phyloP scores from a whole-genome alignment of 2,329 filamentous ascomycete genomes.

The Atkinsonella hypoxylon region DNA sequence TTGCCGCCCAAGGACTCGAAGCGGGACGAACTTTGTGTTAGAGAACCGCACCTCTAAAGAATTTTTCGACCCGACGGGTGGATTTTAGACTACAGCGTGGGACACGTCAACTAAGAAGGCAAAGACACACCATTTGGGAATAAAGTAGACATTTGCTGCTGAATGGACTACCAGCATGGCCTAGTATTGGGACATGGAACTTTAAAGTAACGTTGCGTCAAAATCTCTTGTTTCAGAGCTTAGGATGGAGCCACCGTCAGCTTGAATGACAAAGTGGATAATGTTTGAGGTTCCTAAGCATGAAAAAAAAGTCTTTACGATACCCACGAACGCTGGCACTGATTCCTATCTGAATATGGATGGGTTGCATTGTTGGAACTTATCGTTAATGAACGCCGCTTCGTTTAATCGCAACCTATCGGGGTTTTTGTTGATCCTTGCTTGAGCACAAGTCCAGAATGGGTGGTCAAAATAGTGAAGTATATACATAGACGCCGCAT shows the following conservation, averaged over 20 bases:
- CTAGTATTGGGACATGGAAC: neutral
- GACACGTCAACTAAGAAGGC: neutral
- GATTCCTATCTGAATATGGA: neutral
- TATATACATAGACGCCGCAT: neutral
- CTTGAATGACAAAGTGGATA: too few relatives aligned
- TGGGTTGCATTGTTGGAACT: neutral
- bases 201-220: neutral
- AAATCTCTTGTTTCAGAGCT: neutral
- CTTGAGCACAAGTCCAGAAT: neutral
- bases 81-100: neutral
- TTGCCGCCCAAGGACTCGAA: neutral
- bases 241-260: neutral
- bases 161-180: neutral
- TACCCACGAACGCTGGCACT: constrained; percentile 4
- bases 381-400: neutral
- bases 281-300: neutral
- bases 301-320: constrained; percentile 1
- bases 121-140: neutral
- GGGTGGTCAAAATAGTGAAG: neutral
- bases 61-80: neutral
- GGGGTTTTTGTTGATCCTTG: neutral
- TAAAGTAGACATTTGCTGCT: neutral
- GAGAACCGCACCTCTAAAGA: neutral
- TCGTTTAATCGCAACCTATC: neutral
- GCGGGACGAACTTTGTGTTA: neutral